Percentiles rank a stretch among this genome's conserved stretches.
Evolutionary conservation across 2,329 filamentous ascomycete species (phyloP).

Genomic region (Xylariaceae sp.): DNA sequence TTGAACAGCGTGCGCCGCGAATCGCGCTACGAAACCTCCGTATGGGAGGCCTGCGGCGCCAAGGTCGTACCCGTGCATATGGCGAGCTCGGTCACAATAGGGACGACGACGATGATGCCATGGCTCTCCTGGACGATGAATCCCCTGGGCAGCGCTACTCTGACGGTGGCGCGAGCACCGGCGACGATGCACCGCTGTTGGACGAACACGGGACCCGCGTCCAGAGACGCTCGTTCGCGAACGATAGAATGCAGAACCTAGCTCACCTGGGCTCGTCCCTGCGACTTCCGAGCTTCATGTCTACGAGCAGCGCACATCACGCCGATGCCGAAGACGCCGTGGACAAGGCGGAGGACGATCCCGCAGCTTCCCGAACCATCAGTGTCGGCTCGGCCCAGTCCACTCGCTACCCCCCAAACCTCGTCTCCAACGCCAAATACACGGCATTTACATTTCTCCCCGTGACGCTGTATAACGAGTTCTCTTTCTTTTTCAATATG

Average conservation of each 20-base stretch:
- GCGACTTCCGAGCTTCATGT: slow-evolving; percentile 62
- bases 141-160: slow-evolving; percentile 48
- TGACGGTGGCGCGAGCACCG: slow-evolving; percentile 49
- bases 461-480: slow-evolving; percentile 93
- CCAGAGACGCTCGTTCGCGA: slow-evolving; percentile 30
- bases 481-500: slow-evolving; percentile 99
- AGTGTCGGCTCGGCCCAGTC: slow-evolving; percentile 67
- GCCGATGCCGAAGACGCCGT: slow-evolving; percentile 42
- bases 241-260: slow-evolving; percentile 34
- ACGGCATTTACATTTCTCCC: slow-evolving; percentile 92
- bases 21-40: slow-evolving; percentile 68
- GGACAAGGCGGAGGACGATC: slow-evolving; percentile 49
- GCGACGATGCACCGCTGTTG: slow-evolving; percentile 71
- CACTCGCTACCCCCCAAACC: slow-evolving; percentile 77
- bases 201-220: slow-evolving; percentile 31
- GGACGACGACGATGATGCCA: slow-evolving; percentile 61
- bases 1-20: slow-evolving; percentile 41
- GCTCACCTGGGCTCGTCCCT: slow-evolving; percentile 45
- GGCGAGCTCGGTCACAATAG: slow-evolving; percentile 52
- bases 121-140: slow-evolving; percentile 59
- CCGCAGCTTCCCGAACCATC: slow-evolving; percentile 65
- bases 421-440: slow-evolving; percentile 96
- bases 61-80: slow-evolving; percentile 46
- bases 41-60: slow-evolving; percentile 55
- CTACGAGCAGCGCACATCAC: slow-evolving; percentile 25